These are phyloP conservation scores for Pulveroboletus sp. DNA, from an alignment of 768 basidiomycete genomes.

Conservation along the genomic window DNA sequence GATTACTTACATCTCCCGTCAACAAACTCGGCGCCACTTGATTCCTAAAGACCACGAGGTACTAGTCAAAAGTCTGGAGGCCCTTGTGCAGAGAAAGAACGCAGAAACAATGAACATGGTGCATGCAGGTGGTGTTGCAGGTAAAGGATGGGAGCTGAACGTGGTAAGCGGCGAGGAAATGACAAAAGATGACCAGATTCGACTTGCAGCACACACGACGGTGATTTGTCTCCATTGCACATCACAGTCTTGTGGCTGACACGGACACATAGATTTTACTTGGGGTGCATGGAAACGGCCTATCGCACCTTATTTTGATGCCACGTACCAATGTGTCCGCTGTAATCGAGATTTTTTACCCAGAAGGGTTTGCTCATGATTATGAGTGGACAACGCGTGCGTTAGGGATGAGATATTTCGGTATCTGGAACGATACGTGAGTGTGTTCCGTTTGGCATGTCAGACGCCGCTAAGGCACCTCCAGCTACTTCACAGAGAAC, in stretches of 20 bases:
- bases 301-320: conserved; percentile 86
- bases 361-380: too few species aligned
- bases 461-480: neutral
- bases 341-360: conserved; percentile 62
- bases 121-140: neutral
- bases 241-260: neutral
- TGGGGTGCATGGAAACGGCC: conserved; percentile 76
- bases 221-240: conserved; percentile 36
- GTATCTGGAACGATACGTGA: conserved; percentile 54
- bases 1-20: conserved; percentile 71
- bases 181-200: conserved; percentile 72
- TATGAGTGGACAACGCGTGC: too few species aligned
- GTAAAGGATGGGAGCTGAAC: conserved; percentile 53
- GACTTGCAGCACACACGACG: conserved; percentile 60
- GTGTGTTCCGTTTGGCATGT: conserved; percentile 17
- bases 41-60: conserved; percentile 49
- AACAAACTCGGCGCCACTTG: conserved; percentile 49
- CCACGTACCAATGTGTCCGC: conserved; percentile 67
- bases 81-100: conserved; percentile 41
- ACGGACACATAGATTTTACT: conserved; percentile 49
- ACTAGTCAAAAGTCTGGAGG: conserved; percentile 49
- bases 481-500: conserved; percentile 27
- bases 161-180: conserved; percentile 60
- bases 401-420: too few species aligned
- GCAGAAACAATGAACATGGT: conserved; percentile 10